Evolutionary conservation across 2,329 filamentous ascomycete species (phyloP).

Genomic region (Fusarium sp.): DNA sequence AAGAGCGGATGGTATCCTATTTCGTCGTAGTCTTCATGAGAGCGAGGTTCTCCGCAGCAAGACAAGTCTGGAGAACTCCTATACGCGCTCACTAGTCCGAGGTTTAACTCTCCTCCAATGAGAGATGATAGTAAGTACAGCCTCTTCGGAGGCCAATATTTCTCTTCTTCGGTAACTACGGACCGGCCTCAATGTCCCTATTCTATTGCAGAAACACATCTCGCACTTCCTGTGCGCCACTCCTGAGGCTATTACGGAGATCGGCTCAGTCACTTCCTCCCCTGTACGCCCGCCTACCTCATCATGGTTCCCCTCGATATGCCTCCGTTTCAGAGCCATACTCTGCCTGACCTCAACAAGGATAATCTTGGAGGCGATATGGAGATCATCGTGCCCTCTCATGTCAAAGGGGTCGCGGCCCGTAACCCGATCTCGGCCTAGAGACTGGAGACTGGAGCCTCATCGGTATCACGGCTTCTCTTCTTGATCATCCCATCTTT

Average conservation of each 20-base stretch:
- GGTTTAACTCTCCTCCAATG: slow-evolving; percentile 27
- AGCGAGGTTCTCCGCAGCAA: background rate
- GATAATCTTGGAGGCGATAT: slow-evolving; percentile 2
- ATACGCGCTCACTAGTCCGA: slow-evolving; percentile 1
- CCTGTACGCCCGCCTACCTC: slow-evolving; percentile 9
- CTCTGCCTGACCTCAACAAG: slow-evolving; percentile 5
- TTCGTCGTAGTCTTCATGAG: slow-evolving; percentile 13
- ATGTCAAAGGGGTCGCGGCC: slow-evolving; percentile 30
- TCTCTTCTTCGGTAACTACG: slow-evolving; percentile 30
- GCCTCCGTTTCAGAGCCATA: slow-evolving; percentile 8
- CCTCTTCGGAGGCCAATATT: slow-evolving; percentile 31
- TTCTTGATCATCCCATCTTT: slow-evolving; percentile 10
- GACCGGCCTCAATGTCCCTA: slow-evolving; percentile 23
- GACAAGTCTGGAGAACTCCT: slow-evolving; percentile 1
- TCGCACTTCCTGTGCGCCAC: slow-evolving; percentile 13
- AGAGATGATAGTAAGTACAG: slow-evolving; percentile 17
- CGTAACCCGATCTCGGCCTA: slow-evolving; percentile 23
- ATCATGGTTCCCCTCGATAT: slow-evolving; percentile 8
- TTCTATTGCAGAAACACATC: slow-evolving; percentile 6
- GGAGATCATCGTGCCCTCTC: background rate
- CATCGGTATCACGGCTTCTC: slow-evolving; percentile 26
- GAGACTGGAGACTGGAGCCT: slow-evolving; percentile 13
- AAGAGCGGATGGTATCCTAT: slow-evolving; percentile 14
- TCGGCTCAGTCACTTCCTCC: slow-evolving; percentile 6
- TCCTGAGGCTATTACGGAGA: slow-evolving; percentile 18